phyloP scores from a whole-genome alignment of 2,329 filamentous ascomycete genomes.

The Neospermospora avenae region DNA sequence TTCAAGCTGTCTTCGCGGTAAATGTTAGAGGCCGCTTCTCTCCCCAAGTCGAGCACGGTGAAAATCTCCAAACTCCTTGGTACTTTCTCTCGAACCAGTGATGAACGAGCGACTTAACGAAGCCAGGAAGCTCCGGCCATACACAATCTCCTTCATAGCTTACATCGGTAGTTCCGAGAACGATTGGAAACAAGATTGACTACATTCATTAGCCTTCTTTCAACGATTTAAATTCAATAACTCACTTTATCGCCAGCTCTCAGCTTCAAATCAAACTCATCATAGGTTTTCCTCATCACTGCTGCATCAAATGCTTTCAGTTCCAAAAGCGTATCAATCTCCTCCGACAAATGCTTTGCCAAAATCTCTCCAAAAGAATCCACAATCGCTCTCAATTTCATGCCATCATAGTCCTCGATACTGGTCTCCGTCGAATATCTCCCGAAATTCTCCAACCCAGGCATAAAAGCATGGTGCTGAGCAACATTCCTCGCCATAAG shows the following conservation, averaged over 20 bases:
- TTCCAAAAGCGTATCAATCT: slow-evolving; percentile 39
- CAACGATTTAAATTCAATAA: not conserved
- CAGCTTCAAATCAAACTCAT: slow-evolving; percentile 14
- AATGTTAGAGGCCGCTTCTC: slow-evolving; percentile 4
- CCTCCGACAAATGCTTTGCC: slow-evolving; percentile 38
- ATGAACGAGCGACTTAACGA: slow-evolving; percentile 9
- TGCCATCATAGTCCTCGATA: slow-evolving; percentile 34
- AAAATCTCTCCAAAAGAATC: slow-evolving; percentile 38
- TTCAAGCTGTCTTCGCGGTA: not conserved
- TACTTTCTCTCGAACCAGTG: slow-evolving; percentile 19
- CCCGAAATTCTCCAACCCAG: slow-evolving; percentile 35
- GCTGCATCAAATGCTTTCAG: slow-evolving; percentile 36
- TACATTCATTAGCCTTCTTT: not conserved
- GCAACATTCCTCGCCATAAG: slow-evolving; percentile 42
- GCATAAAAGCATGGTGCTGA: slow-evolving; percentile 41
- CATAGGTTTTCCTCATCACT: slow-evolving; percentile 11
- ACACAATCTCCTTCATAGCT: slow-evolving; percentile 3
- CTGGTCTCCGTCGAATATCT: slow-evolving; percentile 33
- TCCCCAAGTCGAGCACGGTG: slow-evolving; percentile 15
- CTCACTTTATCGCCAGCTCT: slow-evolving; percentile 15
- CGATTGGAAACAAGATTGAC: slow-evolving; percentile 13
- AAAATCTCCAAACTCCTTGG: slow-evolving; percentile 17
- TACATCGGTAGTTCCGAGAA: slow-evolving; percentile 7
- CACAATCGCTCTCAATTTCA: slow-evolving; percentile 34
- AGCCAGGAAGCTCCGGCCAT: slow-evolving; percentile 12